Evolutionary conservation across 805 yeast species (phyloP).

Genomic region (Millerozyma miso): DNA sequence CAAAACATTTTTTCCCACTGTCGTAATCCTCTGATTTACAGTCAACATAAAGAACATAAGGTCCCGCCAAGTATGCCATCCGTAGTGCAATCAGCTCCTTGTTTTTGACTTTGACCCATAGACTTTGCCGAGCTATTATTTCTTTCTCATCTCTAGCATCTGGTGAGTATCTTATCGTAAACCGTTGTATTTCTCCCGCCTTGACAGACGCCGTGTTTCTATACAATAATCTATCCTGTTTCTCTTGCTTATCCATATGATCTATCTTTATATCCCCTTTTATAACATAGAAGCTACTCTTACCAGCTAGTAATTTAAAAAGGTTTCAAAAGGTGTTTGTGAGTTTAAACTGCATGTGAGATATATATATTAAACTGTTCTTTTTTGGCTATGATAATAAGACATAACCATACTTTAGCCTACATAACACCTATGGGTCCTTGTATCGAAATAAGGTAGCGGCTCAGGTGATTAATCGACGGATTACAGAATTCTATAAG

Average conservation of each 20-base stretch:
- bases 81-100: constrained; percentile 66
- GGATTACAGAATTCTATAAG: too few relatives aligned
- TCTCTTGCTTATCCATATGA: background rate
- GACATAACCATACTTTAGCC: too few relatives aligned
- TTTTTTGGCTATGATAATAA: too few relatives aligned
- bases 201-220: constrained; percentile 43
- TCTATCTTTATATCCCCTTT: background rate
- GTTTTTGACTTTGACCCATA: constrained; percentile 63
- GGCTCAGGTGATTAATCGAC: too few relatives aligned
- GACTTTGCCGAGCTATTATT: constrained; percentile 10
- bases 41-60: constrained; percentile 81
- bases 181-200: constrained; percentile 59
- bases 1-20: constrained; percentile 47
- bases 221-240: constrained; percentile 21
- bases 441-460: too few relatives aligned
- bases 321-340: background rate
- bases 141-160: constrained; percentile 4
- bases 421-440: too few relatives aligned
- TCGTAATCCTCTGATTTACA: constrained; percentile 64
- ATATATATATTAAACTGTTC: too few relatives aligned
- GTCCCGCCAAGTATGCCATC: constrained; percentile 87
- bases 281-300: too few relatives aligned
- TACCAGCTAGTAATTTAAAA: too few relatives aligned
- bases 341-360: constrained; percentile 1
- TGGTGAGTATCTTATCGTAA: constrained; percentile 47